Percentiles rank a stretch among this genome's conserved stretches.
These are phyloP conservation scores for Solanum pimpinellifolium DNA, from an alignment of 257 asterid genomes.

Conservation along the genomic window DNA sequence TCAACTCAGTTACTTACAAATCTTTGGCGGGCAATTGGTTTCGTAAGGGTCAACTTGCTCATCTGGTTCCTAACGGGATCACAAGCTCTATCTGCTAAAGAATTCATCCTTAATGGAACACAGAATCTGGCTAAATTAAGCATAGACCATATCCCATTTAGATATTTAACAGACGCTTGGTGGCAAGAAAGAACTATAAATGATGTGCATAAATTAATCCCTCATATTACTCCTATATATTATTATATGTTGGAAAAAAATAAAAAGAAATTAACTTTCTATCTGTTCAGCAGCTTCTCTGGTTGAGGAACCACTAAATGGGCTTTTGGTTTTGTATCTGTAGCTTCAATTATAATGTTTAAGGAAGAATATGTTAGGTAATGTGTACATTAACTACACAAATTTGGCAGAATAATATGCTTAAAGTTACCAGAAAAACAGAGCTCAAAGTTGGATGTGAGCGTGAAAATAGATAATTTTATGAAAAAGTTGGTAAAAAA, in stretches of 20 bases:
- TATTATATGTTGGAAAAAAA: no score
- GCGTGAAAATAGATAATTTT: neutral
- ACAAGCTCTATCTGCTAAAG: neutral
- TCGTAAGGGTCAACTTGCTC: neutral
- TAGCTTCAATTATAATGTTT: neutral
- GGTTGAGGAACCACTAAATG: neutral
- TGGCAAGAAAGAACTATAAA: neutral
- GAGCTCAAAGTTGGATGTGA: neutral
- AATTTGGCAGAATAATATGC: neutral
- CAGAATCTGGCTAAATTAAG: neutral
- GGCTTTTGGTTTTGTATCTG: neutral
- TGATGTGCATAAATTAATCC: neutral
- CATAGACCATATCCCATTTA: neutral
- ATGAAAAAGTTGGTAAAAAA: neutral
- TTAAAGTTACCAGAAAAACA: neutral
- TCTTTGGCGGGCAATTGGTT: neutral
- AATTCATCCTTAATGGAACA: neutral
- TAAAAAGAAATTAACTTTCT: no score
- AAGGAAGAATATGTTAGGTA: neutral
- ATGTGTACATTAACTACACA: neutral
- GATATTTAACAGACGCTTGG: neutral
- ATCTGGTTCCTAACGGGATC: neutral
- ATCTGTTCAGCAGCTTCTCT: neutral
- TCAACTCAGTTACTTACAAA: neutral
- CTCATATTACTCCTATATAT: neutral